Evolutionary conservation across 208 protist genomes (phyloP), one percentile per base, ranked within the genome.

Genomic region (Wallacemonas sp.): DNA sequence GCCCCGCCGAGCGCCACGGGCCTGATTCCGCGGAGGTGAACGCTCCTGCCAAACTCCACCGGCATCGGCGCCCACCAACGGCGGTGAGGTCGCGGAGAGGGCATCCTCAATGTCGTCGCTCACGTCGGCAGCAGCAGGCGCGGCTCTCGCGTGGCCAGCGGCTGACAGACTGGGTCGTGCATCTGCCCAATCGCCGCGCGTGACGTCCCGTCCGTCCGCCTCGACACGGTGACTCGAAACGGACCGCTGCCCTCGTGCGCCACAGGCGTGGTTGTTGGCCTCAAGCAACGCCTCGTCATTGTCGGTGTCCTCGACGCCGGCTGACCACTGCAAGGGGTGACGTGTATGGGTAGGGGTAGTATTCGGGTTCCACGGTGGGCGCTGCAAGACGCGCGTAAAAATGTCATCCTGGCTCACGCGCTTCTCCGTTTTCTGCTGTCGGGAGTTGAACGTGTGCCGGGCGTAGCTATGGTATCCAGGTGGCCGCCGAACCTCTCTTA

Each of bases 361-460:
- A 32, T 21, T 39, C 17, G 50, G 50, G 8, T 37, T 34, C 50
- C 50, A 57, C 30, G 50, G 50, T 5, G 30, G 50, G 29, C 50
- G 50, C 32, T 57, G 38, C 55, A 62, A 37, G 8, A 46, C 55
- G 24, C 10, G 0, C 21, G 39, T 37, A 22, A 62, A 17, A 3
- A 62, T 21, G 39, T 62, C 55, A 24, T 62, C 55, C 9, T 62
- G 37, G 4, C 8, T 46, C 37, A 17, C n/a, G 26, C 24, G 21
- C 37, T 48, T 62, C 38, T 62, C 37, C 38, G 24, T 42, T 9
- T 24, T 21, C 55, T n/a, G 37, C 36, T 62, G 55, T 5, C 55
- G 55, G 3, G 55, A 62, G n/a, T 42, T 46, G 38, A 62, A 62
- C 3, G 55, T 62, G 36, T 44, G 21, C 22, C 38, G 38, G 26